These are phyloP conservation scores for Pseudogymnoascus sp. DNA, from an alignment of 2,329 filamentous ascomycete genomes.

Conservation along the genomic window DNA sequence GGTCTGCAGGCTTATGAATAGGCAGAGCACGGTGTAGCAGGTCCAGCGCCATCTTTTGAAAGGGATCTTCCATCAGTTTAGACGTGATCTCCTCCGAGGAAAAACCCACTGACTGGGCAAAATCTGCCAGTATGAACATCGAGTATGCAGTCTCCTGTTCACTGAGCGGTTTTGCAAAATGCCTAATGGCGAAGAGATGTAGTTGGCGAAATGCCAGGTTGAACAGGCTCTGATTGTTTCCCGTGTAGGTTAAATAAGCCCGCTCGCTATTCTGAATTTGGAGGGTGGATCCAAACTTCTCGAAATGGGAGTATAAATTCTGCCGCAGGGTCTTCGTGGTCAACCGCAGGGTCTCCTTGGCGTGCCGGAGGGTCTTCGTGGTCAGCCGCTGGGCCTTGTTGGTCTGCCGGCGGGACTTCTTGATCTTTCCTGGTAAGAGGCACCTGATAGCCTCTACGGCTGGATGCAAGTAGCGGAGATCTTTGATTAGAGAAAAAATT, in stretches of 20 bases:
- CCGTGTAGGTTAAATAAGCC: background rate
- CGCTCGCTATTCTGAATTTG: background rate
- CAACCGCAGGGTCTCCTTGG: background rate
- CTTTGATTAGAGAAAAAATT: constrained; percentile 14
- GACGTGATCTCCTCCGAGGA: background rate
- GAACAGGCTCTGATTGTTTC: background rate
- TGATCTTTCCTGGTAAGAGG: background rate
- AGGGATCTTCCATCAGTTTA: background rate
- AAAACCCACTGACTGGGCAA: background rate
- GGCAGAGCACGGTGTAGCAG: background rate
- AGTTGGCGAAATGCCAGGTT: background rate
- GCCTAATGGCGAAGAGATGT: background rate
- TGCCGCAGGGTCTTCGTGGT: no score
- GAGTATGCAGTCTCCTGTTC: background rate
- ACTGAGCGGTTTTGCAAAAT: background rate
- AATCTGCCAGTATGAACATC: background rate
- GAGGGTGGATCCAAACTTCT: background rate
- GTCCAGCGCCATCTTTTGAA: background rate
- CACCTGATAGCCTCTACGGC: background rate
- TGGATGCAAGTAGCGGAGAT: constrained; percentile 28
- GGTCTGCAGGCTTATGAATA: background rate
- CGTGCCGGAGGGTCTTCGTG: no score
- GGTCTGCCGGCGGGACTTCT: no score
- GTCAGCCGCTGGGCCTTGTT: background rate
- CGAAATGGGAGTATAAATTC: background rate